Evolutionary conservation across 805 yeast species (phyloP).

Genomic region (Pichia exigua): DNA sequence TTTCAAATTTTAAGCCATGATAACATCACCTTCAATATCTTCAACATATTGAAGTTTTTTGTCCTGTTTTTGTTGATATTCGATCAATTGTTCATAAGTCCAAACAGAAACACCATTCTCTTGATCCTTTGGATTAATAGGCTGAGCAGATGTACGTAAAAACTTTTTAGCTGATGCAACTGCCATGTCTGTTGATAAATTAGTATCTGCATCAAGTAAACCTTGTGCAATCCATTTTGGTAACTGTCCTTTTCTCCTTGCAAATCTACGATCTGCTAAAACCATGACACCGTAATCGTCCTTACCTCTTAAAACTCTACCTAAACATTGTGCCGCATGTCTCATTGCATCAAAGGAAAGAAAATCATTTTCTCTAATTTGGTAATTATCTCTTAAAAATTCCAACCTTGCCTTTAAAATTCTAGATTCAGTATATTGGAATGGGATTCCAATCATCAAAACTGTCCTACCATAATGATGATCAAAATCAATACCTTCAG

Average conservation of each 20-base stretch:
- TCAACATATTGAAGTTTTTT: conserved; percentile 15
- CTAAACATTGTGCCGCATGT: conserved; percentile 98
- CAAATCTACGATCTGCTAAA: conserved; percentile 87
- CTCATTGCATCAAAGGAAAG: conserved; percentile 98
- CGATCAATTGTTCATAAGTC: conserved; percentile 62
- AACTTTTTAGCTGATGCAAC: conserved; percentile 90
- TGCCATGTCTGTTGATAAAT: conserved; percentile 95
- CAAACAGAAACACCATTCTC: conserved; percentile 87
- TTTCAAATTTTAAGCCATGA: conserved; percentile 4
- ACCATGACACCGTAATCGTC: conserved; percentile 99
- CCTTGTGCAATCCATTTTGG: conserved; percentile 98
- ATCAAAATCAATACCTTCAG: conserved; percentile 98
- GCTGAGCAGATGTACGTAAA: conserved; percentile 89
- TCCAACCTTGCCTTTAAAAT: conserved; percentile 92
- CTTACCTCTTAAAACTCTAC: conserved; percentile 94
- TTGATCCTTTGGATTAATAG: conserved; percentile 78
- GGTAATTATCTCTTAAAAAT: conserved; percentile 85
- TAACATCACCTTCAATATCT: conserved; percentile 27
- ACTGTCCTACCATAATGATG: conserved; percentile 98
- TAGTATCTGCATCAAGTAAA: conserved; percentile 81
- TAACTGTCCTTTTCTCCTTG: conserved; percentile 74
- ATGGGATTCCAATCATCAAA: conserved; percentile 97
- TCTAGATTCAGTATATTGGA: conserved; percentile 96
- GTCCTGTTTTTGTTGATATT: conserved; percentile 47
- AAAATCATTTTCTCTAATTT: conserved; percentile 89